Base-by-base conservation (phyloP, 805 yeast genomes). In the Candida sonorensis region DNA sequence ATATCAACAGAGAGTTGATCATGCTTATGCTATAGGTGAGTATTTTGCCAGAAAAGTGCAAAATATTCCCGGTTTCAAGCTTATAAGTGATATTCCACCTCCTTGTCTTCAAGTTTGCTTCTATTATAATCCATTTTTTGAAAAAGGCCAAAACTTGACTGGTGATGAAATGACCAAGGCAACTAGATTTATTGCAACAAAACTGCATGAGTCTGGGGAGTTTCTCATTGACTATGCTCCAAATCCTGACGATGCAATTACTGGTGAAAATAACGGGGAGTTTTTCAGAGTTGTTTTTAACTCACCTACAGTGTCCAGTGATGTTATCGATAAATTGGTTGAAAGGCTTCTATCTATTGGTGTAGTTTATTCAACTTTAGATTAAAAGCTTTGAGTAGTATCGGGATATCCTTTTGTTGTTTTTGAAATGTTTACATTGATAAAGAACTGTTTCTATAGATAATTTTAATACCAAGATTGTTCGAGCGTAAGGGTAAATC, bases 91-190 rank as follows among this genome's bases (percentile, higher is more conserved):
- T 17, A 48, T 59, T 17, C 76, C 79, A 2, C 84, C 90, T 4
- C 85, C 86, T 19, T 82, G 94, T 49, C 59, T 83, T 30, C 95
- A 84, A 55, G 87, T 83, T 3, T 85, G 95, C 42, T 85, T 85
- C 62, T 82, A 77, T 55, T 82, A 74, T 55, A 64, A 69, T 20
- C 81, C 81, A 0, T 33, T 35, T 7, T 20, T 26, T 5, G 9
- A 29, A 1, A 12, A 29, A 1, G 38, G 40, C 5, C 45, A 46
- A 1, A 42, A 55, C 25, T 26, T 47, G n/a, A 21, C 36, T 7
- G 62, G 60, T 1, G 57, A 51, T 10, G 51, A 51, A 21, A 75
- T 70, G 55, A 75, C 87, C 1, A 51, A 45, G 14, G 59, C 62
- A 16, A 85, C 95, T 0, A 61, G 90, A 26, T 54, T 46, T 39